These are phyloP conservation scores for Fusarium guadeloupense DNA, from an alignment of 2,329 filamentous ascomycete genomes.

Conservation along the genomic window DNA sequence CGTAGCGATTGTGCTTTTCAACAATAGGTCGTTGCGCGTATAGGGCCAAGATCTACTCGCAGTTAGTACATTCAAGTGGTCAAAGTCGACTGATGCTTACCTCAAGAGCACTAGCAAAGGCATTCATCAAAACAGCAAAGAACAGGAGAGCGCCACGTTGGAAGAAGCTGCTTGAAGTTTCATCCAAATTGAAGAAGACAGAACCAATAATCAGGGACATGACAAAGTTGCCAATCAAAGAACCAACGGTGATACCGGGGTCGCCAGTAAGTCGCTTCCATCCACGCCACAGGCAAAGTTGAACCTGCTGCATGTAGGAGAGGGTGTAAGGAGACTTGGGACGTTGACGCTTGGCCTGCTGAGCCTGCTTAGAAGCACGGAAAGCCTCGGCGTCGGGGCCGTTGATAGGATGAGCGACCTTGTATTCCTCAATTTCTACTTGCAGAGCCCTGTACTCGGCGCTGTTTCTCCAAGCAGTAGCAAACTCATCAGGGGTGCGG, in stretches of 20 bases:
- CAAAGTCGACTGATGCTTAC: conserved; percentile 48
- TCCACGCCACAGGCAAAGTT: conserved; percentile 82
- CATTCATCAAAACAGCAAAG: conserved; percentile 88
- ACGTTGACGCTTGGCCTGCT: conserved; percentile 68
- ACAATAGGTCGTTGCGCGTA: conserved; percentile 92
- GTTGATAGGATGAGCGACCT: conserved; percentile 60
- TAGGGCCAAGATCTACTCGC: conserved; percentile 74
- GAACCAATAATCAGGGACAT: conserved; percentile 82
- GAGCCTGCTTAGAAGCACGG: conserved; percentile 61
- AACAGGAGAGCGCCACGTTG: conserved; percentile 82
- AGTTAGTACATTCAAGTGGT: background rate
- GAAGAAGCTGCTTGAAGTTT: conserved; percentile 77
- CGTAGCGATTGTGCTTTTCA: conserved; percentile 87
- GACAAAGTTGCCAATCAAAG: conserved; percentile 75
- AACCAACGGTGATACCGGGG: conserved; percentile 74
- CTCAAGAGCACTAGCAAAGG: conserved; percentile 81
- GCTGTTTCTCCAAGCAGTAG: conserved; percentile 65
- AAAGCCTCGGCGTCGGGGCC: conserved; percentile 66
- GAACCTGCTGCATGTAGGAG: conserved; percentile 77
- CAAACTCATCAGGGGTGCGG: conserved; percentile 70
- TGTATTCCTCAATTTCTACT: conserved; percentile 65
- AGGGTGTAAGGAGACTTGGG: conserved; percentile 83
- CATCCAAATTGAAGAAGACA: conserved; percentile 80
- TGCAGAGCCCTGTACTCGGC: conserved; percentile 60
- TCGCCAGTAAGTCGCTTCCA: conserved; percentile 81